A percentile compares a stretch with the other conserved stretches of the same genome.
Evolutionary conservation across 345 rosid species (phyloP).

Genomic region (Eucalyptus lansdowneana): DNA sequence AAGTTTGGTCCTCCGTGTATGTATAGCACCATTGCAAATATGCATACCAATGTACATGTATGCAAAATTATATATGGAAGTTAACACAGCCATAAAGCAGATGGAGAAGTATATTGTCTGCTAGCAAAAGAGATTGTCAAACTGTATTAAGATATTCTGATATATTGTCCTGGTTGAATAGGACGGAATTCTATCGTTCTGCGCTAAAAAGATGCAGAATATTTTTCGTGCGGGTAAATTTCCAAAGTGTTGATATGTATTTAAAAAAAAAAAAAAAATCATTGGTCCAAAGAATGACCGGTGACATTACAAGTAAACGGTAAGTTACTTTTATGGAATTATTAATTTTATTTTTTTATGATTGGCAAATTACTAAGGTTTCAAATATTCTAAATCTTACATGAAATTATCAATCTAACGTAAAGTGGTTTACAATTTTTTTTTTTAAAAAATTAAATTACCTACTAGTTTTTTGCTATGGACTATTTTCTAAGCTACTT

Average conservation of each 20-base stretch:
- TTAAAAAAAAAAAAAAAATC: neutral
- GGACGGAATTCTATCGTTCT: neutral
- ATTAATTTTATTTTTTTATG: neutral
- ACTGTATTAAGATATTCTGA: neutral
- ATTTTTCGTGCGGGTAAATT: no score
- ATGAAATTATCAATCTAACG: neutral
- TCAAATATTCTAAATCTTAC: neutral
- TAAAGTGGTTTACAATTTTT: neutral
- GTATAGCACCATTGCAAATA: neutral
- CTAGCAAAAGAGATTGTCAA: neutral
- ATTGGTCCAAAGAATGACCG: neutral
- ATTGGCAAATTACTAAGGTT: neutral
- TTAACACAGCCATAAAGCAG: neutral
- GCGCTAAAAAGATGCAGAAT: neutral
- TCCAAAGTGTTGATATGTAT: neutral
- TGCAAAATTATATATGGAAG: neutral
- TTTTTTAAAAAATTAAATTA: no score
- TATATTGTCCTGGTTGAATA: neutral
- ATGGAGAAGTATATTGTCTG: neutral
- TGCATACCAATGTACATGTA: neutral
- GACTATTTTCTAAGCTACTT: neutral
- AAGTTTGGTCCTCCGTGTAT: neutral
- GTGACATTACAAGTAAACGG: neutral
- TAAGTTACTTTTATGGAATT: neutral
- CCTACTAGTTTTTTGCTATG: neutral